A percentile compares a stretch with the other conserved stretches of the same genome.
phyloP scores from a whole-genome alignment of 2,329 filamentous ascomycete species.

The Exophiala bonariae region DNA sequence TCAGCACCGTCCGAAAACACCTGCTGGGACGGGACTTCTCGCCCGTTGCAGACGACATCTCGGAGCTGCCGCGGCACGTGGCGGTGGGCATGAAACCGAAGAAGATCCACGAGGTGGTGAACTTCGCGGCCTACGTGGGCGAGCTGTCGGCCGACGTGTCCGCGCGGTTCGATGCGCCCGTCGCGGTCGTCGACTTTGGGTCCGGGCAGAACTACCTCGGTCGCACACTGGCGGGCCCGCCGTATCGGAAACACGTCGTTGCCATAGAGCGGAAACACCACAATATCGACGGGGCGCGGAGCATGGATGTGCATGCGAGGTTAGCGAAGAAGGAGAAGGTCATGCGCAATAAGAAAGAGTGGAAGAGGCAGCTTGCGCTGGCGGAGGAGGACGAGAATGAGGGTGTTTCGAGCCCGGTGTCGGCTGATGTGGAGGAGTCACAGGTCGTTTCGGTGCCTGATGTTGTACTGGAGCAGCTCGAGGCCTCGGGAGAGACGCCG shows the following conservation, averaged over 20 bases:
- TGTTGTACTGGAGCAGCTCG: slow-evolving; percentile 2
- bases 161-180: slow-evolving; percentile 42
- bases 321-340: slow-evolving; percentile 71
- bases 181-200: slow-evolving; percentile 91
- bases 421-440: too few relatives aligned
- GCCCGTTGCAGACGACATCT: slow-evolving; percentile 15
- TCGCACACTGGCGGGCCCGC: slow-evolving; percentile 76
- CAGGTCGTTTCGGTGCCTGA: too few relatives aligned
- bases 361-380: slow-evolving; percentile 27
- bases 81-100: slow-evolving; percentile 93
- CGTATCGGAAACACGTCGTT: slow-evolving; percentile 83
- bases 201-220: slow-evolving; percentile 97
- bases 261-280: slow-evolving; percentile 85
- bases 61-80: slow-evolving; percentile 64
- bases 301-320: slow-evolving; percentile 79
- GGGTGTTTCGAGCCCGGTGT: too few relatives aligned
- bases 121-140: slow-evolving; percentile 85
- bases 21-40: slow-evolving; percentile 65
- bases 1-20: slow-evolving; percentile 68
- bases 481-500: not conserved
- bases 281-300: slow-evolving; percentile 82
- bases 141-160: slow-evolving; percentile 61
- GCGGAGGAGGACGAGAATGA: slow-evolving; percentile 1
- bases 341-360: slow-evolving; percentile 76
- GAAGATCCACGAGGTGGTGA: slow-evolving; percentile 88